phyloP scores from a whole-genome alignment of 345 rosid genomes.

The Moricandia moricandioides region DNA sequence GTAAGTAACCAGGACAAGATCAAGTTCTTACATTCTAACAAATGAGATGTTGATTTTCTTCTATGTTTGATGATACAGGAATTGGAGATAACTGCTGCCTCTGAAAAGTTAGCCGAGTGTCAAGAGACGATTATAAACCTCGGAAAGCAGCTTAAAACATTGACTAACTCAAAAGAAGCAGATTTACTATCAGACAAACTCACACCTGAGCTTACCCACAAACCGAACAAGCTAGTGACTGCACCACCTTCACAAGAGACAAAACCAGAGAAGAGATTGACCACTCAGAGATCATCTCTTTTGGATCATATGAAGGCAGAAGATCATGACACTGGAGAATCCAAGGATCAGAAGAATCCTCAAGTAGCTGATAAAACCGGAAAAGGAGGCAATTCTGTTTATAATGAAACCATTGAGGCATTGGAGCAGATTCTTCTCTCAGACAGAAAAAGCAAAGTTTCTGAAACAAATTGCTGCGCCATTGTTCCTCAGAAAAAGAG shows the following conservation, averaged over 20 bases:
- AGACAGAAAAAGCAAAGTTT: conserved; percentile 39
- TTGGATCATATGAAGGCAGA: conserved; percentile 87
- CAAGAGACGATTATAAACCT: conserved; percentile 81
- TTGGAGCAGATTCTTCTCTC: conserved; percentile 41
- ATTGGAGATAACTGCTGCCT: conserved; percentile 82
- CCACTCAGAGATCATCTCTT: conserved; percentile 65
- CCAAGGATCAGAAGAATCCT: conserved; percentile 24
- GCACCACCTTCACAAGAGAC: conserved; percentile 24
- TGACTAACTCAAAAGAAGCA: conserved; percentile 64
- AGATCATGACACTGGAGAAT: conserved; percentile 40
- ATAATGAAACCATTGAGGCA: conserved; percentile 40
- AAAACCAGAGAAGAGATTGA: conserved; percentile 42
- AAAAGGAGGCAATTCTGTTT: conserved; percentile 28
- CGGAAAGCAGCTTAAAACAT: conserved; percentile 83
- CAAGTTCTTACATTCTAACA: conserved; percentile 8
- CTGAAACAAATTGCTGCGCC: conserved; percentile 42
- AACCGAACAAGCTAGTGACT: conserved; percentile 6
- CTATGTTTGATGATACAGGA: conserved; percentile 47
- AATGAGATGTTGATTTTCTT: background rate
- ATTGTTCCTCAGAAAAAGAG: conserved; percentile 57
- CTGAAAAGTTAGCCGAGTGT: conserved; percentile 90
- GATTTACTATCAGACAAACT: conserved; percentile 53
- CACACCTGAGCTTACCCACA: conserved; percentile 28
- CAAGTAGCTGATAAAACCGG: conserved; percentile 26
- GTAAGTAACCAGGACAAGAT: conserved; percentile 55